Evolutionary conservation across 139 green algal species (phyloP).

Genomic region (Chlamydomonas schloesseri): DNA sequence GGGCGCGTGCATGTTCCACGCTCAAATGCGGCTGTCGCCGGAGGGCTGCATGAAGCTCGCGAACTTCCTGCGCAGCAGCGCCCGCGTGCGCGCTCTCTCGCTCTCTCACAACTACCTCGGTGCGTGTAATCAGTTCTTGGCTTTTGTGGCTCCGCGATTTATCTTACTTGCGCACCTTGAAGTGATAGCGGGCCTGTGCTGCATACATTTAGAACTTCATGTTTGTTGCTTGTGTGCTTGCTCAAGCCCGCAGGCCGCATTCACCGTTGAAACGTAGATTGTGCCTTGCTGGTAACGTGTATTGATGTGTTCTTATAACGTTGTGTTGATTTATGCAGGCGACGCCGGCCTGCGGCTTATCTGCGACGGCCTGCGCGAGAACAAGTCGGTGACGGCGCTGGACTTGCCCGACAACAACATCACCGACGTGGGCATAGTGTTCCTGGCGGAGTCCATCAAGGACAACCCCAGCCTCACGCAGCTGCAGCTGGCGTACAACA

Average conservation of each 20-base stretch:
- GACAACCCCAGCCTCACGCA: slow-evolving; percentile 58
- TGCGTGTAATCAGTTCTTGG: neutral
- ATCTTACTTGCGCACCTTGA: too few relatives aligned
- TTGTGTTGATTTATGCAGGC: too few relatives aligned
- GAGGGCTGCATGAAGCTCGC: slow-evolving; percentile 68
- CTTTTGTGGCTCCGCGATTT: too few relatives aligned
- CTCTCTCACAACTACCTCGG: slow-evolving; percentile 68
- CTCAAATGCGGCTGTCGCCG: slow-evolving; percentile 64
- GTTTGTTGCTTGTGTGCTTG: too few relatives aligned
- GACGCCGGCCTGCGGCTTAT: slow-evolving; percentile 61
- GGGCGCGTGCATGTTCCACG: slow-evolving; percentile 65
- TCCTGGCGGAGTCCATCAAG: slow-evolving; percentile 54
- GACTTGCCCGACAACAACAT: slow-evolving; percentile 72
- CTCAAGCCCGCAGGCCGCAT: too few relatives aligned
- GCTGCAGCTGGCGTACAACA: slow-evolving; percentile 66
- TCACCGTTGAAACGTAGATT: too few relatives aligned
- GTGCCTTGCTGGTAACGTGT: too few relatives aligned
- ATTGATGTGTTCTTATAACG: too few relatives aligned
- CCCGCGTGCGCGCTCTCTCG: slow-evolving; percentile 58
- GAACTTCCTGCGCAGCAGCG: slow-evolving; percentile 49
- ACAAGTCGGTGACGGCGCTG: slow-evolving; percentile 61
- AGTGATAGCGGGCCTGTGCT: too few relatives aligned
- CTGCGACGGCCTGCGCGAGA: slow-evolving; percentile 53
- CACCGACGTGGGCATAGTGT: slow-evolving; percentile 39
- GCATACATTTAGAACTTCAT: too few relatives aligned